phyloP scores from a whole-genome alignment of 1,284 basidiomycete genomes.

The Cystobasidium sp. region DNA sequence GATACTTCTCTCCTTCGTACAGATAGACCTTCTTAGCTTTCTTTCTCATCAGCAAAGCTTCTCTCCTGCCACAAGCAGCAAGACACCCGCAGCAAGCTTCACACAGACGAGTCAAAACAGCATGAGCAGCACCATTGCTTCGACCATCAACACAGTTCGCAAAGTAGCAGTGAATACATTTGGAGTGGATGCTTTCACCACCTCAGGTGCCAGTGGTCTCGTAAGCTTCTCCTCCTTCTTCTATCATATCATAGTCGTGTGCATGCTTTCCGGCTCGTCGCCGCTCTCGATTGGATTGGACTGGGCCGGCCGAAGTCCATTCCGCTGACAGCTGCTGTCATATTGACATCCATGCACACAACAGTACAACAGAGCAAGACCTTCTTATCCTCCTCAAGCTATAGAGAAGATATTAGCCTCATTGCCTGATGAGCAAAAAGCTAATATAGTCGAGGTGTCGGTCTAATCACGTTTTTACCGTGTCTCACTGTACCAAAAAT shows the following conservation, averaged over 20 bases:
- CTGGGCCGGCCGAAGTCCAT: too few species aligned
- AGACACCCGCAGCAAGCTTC: too few species aligned
- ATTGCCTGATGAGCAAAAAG: slow-evolving; percentile 41
- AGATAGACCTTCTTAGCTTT: too few species aligned
- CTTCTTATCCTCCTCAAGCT: slow-evolving; percentile 57
- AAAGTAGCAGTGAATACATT: slow-evolving; percentile 38
- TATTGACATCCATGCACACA: too few species aligned
- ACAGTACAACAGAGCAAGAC: slow-evolving; percentile 58
- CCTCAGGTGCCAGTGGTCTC: slow-evolving; percentile 33
- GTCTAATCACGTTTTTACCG: too few species aligned
- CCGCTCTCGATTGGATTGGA: background rate
- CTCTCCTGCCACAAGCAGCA: background rate
- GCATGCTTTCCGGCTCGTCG: background rate
- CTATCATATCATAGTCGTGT: too few species aligned
- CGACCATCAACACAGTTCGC: slow-evolving; percentile 7
- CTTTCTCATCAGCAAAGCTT: background rate
- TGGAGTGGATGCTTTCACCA: slow-evolving; percentile 32
- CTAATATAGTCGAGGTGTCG: slow-evolving; percentile 39
- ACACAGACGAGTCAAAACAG: background rate
- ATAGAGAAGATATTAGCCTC: slow-evolving; percentile 53
- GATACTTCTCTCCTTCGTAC: too few species aligned
- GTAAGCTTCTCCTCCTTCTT: slow-evolving; percentile 9
- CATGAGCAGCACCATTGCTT: slow-evolving; percentile 1
- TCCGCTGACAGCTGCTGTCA: too few species aligned
- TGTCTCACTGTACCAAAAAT: too few species aligned